Evolutionary conservation across 371 early-diverging fungal genomes (phyloP).

Genomic region (Umbelopsis sp.): DNA sequence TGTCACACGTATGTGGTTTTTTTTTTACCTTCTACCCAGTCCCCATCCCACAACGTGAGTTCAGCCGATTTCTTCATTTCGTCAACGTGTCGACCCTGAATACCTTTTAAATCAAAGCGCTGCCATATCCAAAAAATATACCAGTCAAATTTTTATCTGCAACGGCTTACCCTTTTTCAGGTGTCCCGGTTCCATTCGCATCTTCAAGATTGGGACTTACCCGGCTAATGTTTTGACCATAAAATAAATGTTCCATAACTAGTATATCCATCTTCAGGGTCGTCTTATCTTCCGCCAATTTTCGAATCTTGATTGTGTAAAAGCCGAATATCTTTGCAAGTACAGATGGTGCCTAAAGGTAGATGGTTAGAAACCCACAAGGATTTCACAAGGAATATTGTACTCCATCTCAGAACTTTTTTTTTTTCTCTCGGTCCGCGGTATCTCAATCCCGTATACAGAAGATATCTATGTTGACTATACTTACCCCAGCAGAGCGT

Average conservation of each 20-base stretch:
- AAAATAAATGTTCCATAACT: constrained; percentile 96
- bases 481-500: constrained; percentile 44
- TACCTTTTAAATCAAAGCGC: constrained; percentile 93
- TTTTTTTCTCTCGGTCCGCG: no score
- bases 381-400: no score
- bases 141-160: not conserved
- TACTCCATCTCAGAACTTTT: no score
- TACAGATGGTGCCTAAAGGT: constrained; percentile 66
- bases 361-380: no score
- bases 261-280: constrained; percentile 80
- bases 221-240: constrained; percentile 67
- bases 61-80: constrained; percentile 29
- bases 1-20: constrained; percentile 2
- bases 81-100: constrained; percentile 60
- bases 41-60: constrained; percentile 70
- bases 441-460: constrained; percentile 28
- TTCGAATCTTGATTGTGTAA: constrained; percentile 81
- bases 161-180: no score
- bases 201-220: constrained; percentile 32
- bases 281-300: constrained; percentile 63
- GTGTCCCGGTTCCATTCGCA: not conserved
- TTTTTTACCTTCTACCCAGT: constrained; percentile 61
- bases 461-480: constrained; percentile 61
- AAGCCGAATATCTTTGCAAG: constrained; percentile 94
- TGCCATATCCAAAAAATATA: constrained; percentile 25